Percentiles rank a stretch among this genome's conserved stretches.
phyloP scores from a whole-genome alignment of 2,329 filamentous ascomycete genomes.

The Ophiognomonia clavigignenti-juglandacearum region DNA sequence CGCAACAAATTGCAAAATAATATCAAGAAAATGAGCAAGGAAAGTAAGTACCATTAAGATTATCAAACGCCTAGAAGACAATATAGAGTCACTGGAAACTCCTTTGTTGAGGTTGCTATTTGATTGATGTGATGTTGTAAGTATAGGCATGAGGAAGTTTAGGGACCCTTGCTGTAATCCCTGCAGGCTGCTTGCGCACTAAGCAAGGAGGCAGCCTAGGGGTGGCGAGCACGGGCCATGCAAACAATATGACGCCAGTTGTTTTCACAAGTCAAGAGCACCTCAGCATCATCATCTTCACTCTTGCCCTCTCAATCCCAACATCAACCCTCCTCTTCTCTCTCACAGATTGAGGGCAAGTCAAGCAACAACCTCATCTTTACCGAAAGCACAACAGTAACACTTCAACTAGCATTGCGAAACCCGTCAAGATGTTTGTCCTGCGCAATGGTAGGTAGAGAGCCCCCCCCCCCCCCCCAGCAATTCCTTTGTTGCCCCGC shows the following conservation, averaged over 20 bases:
- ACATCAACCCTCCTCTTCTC: background rate
- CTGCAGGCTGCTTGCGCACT: too few relatives aligned
- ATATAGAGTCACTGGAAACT: too few relatives aligned
- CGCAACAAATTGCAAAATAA: too few relatives aligned
- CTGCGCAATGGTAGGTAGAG: slow-evolving; percentile 38
- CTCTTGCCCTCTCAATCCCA: background rate
- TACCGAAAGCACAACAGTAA: background rate
- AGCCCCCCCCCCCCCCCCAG: too few relatives aligned
- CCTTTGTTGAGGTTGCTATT: too few relatives aligned
- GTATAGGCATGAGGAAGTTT: too few relatives aligned
- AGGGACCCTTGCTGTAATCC: too few relatives aligned
- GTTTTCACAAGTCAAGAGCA: slow-evolving; percentile 1
- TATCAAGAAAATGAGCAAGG: too few relatives aligned
- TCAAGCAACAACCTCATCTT: background rate
- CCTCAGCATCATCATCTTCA: background rate
- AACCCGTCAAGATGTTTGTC: slow-evolving; percentile 32
- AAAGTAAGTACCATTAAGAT: too few relatives aligned
- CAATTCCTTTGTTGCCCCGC: slow-evolving; percentile 12
- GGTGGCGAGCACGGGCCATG: slow-evolving; percentile 11
- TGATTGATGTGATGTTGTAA: too few relatives aligned
- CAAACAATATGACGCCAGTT: background rate
- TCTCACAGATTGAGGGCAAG: background rate
- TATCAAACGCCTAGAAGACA: too few relatives aligned
- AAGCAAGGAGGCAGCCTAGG: background rate
- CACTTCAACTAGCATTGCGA: background rate